Evolutionary conservation across 495 filamentous ascomycete species (phyloP), one percentile per base, ranked within the genome.

Genomic region (Daldinia loculata): DNA sequence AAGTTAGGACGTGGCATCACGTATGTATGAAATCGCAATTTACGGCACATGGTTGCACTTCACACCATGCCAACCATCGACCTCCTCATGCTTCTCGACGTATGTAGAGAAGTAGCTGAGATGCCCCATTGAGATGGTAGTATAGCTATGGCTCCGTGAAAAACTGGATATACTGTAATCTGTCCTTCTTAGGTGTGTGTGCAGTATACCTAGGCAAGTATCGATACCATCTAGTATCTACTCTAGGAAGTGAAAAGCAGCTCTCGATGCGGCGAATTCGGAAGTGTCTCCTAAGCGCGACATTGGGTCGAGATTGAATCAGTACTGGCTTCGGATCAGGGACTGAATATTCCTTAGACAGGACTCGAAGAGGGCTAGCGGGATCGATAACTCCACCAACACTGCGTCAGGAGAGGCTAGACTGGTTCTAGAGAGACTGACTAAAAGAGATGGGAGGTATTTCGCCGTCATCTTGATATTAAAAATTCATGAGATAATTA

Each of bases 391-490:
- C 65, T 72, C 70, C 61, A 58, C 70, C 38, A 50, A 43, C 24
- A 56, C 39, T 61, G 32, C 61, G 45, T 50, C 65, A 29, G 45
- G 48, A 56, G 48, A 61, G 60, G n/a, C 36, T 56, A 70, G 67
- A 69, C 41, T 52, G 32, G 50, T 51, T 55, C 41, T 65, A 38
- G 60, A 22, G 32, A 17, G 50, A 61, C 64, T 61, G 55, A 56
- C 24, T 50, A 52, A 59, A 58, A 22, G 41, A 58, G 61, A 73
- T 66, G 70, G 70, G 70, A 69, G 38, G 41, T 73, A 73, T 73
- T 66, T 69, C 70, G 61, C 70, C 70, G 66, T 69, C 39, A 63
- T 57, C 34, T 56, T 62, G 57, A 73, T 73, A 73, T 69, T 66
- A 59, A 24, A 69, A 65, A 50, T 58, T 59, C 53, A 55, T 61